Evolutionary conservation across 139 green algal genomes (phyloP).

Genomic region (Pseudopediastrum boryanum): DNA sequence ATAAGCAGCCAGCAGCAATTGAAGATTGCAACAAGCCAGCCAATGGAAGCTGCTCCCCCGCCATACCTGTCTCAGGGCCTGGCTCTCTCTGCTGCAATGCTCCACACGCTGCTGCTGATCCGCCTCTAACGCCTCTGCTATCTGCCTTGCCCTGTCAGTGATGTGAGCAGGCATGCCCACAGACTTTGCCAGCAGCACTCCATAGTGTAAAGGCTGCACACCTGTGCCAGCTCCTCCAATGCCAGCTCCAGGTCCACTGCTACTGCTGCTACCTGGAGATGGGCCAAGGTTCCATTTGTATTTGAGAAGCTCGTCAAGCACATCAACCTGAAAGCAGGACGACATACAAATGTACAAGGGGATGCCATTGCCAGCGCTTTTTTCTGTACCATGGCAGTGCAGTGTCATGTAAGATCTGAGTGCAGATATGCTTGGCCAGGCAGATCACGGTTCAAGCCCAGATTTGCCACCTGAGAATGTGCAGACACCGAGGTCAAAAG

Average conservation of each 20-base stretch:
- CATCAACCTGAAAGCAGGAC: slow-evolving; percentile 46
- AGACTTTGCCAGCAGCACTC: slow-evolving; percentile 61
- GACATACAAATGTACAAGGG: too few relatives aligned
- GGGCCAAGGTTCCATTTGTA: slow-evolving; percentile 56
- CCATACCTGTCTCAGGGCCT: too few relatives aligned
- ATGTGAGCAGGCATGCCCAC: slow-evolving; percentile 54
- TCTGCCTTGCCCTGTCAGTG: background rate
- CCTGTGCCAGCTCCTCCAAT: background rate
- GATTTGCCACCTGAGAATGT: background rate
- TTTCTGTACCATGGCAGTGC: too few relatives aligned
- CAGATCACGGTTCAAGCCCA: background rate
- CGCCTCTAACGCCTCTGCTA: background rate
- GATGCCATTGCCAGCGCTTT: too few relatives aligned
- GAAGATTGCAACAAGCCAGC: too few relatives aligned
- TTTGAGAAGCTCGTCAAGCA: slow-evolving; percentile 30
- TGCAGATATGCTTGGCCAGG: too few relatives aligned
- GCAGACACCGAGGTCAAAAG: background rate
- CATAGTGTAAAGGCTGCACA: slow-evolving; percentile 33
- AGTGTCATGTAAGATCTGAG: background rate
- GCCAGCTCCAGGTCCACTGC: background rate
- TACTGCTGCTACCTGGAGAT: slow-evolving; percentile 39
- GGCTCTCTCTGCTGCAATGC: too few relatives aligned
- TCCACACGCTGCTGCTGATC: background rate
- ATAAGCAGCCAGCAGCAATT: too few relatives aligned
- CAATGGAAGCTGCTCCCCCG: too few relatives aligned